Conservation (phyloP, 176 grass and related monocot genomes). For the Lolium rigidum region DNA sequence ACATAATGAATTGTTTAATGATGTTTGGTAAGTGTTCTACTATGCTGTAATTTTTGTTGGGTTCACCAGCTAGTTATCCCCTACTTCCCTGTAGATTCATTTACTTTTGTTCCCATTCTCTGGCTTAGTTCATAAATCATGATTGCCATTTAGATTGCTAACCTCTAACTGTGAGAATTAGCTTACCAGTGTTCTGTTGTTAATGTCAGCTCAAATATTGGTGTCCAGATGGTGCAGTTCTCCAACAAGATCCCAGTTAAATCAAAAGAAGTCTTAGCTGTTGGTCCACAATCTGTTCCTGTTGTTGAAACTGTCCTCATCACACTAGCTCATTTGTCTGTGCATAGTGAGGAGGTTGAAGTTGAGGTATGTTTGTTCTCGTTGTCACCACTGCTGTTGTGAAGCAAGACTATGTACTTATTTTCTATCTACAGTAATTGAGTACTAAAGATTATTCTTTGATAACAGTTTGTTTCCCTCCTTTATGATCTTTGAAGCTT, state of each 20-base stretch:
- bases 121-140: conserved; percentile 31
- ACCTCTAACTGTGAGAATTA: background rate
- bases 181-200: conserved; percentile 33
- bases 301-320: conserved; percentile 78
- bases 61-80: background rate
- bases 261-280: conserved; percentile 68
- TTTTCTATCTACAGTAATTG: conserved; percentile 10
- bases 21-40: conserved; percentile 68
- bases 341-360: conserved; percentile 87
- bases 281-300: conserved; percentile 57
- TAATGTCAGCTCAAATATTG: conserved; percentile 73
- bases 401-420: background rate
- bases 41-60: background rate
- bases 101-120: conserved; percentile 7
- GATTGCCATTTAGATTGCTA: conserved; percentile 19
- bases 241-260: conserved; percentile 62
- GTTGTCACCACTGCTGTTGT: conserved; percentile 32
- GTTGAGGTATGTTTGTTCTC: conserved; percentile 71
- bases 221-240: conserved; percentile 77
- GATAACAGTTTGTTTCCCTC: background rate
- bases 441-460: background rate
- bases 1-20: conserved; percentile 84
- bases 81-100: background rate
- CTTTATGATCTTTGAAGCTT: conserved; percentile 6
- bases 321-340: conserved; percentile 78